These are phyloP conservation scores for Marvania coccoides DNA, from an alignment of 139 green algal species.

Conservation along the genomic window DNA sequence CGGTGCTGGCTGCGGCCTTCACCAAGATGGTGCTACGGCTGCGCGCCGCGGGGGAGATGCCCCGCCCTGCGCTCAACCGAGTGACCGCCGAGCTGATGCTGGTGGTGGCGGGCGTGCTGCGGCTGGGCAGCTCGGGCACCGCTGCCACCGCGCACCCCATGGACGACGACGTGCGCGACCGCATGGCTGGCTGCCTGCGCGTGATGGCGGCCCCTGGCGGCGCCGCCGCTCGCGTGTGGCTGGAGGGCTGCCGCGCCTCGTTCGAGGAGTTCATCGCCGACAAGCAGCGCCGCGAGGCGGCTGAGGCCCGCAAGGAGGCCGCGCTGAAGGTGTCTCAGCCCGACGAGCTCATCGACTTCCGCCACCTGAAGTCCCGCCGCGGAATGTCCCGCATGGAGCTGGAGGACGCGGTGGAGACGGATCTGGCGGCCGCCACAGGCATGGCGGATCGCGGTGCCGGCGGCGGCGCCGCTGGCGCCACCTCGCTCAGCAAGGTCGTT, in stretches of 20 bases:
- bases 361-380: constrained; percentile 74
- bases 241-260: constrained; percentile 62
- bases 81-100: constrained; percentile 67
- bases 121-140: constrained; percentile 57
- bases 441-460: not conserved
- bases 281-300: constrained; percentile 51
- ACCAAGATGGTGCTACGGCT: constrained; percentile 92
- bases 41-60: constrained; percentile 25
- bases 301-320: constrained; percentile 43
- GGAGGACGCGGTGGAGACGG: constrained; percentile 41
- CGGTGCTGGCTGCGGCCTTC: constrained; percentile 63
- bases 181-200: constrained; percentile 60
- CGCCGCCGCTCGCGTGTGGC: constrained; percentile 55
- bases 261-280: constrained; percentile 76
- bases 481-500: constrained; percentile 78
- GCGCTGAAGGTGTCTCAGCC: constrained; percentile 39
- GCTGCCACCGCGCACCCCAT: constrained; percentile 28
- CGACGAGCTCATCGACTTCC: constrained; percentile 82
- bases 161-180: constrained; percentile 77
- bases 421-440: constrained; percentile 21
- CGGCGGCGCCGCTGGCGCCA: not conserved
- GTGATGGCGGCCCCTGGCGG: constrained; percentile 47
- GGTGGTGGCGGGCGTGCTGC: constrained; percentile 73
- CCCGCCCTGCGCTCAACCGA: constrained; percentile 36
- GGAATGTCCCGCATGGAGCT: constrained; percentile 80